Conservation (phyloP, 306 rosid species). For the Corylus heterophylla region DNA sequence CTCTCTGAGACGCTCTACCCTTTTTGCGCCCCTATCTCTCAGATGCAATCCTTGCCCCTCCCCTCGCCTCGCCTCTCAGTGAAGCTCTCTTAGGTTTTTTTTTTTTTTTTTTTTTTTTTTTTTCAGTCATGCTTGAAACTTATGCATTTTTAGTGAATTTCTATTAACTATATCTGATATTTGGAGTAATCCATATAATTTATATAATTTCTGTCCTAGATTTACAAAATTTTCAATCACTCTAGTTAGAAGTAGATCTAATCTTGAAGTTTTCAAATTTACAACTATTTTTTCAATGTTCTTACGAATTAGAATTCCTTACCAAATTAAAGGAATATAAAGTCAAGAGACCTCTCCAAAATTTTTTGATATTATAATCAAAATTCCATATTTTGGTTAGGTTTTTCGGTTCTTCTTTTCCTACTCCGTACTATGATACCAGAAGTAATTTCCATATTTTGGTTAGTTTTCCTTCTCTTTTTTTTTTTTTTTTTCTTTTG, state of each 20-base stretch:
- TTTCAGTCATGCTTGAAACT: neutral
- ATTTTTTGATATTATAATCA: neutral
- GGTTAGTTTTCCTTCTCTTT: neutral
- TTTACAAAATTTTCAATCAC: neutral
- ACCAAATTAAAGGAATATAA: neutral
- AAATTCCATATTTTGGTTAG: neutral
- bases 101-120: neutral
- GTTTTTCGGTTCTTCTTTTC: too few species aligned
- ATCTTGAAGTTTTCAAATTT: neutral
- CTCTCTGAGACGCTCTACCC: neutral
- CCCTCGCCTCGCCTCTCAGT: too few species aligned
- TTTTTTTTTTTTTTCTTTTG: neutral
- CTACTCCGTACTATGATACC: too few species aligned
- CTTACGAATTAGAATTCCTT: neutral
- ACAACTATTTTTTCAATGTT: neutral
- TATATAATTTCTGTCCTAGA: neutral
- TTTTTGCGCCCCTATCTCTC: too few species aligned
- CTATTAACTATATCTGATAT: neutral
- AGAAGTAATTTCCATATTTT: too few species aligned
- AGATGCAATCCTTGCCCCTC: too few species aligned
- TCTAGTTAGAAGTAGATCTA: neutral
- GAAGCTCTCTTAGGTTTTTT: too few species aligned
- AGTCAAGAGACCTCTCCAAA: neutral
- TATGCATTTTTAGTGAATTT: neutral
- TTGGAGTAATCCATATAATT: neutral